Evolutionary conservation across 169 alveolate species (phyloP).

Genomic region (Plasmodium berghei): DNA sequence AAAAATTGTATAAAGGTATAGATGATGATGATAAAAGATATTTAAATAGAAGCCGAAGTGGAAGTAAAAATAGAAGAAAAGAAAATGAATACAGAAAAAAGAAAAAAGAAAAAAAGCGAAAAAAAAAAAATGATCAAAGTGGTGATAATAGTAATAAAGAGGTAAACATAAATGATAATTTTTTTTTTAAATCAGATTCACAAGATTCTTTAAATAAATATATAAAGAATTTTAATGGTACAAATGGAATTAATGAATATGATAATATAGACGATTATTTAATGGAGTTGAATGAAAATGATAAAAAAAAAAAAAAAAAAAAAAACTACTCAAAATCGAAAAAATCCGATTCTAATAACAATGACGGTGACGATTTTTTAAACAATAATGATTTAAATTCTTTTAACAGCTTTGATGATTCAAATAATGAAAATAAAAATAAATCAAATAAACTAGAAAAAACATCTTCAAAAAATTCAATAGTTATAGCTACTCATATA

Average conservation of each 20-base stretch:
- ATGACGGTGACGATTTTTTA: conserved; percentile 5
- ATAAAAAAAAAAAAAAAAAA: conserved; percentile 19
- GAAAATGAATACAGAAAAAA: conserved; percentile 26
- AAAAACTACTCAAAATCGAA: not conserved
- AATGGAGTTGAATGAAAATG: conserved; percentile 18
- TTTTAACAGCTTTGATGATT: conserved; percentile 5
- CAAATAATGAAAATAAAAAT: not conserved
- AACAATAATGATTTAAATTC: conserved; percentile 30
- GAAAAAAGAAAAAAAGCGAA: conserved; percentile 21
- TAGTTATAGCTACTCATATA: conserved; percentile 46
- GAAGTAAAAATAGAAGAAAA: conserved; percentile 37
- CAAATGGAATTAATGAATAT: conserved; percentile 6
- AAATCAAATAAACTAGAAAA: conserved; percentile 11
- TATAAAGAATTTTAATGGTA: conserved; percentile 6
- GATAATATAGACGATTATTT: conserved; percentile 36
- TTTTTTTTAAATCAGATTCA: conserved; percentile 14
- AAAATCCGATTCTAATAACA: conserved; percentile 4
- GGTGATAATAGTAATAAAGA: conserved; percentile 33
- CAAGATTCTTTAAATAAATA: conserved; percentile 31
- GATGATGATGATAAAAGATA: conserved; percentile 36
- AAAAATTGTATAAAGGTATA: conserved; percentile 19
- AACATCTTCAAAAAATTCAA: not conserved
- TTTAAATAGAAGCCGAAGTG: conserved; percentile 22
- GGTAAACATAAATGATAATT: conserved; percentile 21
- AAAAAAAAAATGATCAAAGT: conserved; percentile 10